Conservation (phyloP, 1,139 yeast species). For the Lodderomyces parapsilosis region DNA sequence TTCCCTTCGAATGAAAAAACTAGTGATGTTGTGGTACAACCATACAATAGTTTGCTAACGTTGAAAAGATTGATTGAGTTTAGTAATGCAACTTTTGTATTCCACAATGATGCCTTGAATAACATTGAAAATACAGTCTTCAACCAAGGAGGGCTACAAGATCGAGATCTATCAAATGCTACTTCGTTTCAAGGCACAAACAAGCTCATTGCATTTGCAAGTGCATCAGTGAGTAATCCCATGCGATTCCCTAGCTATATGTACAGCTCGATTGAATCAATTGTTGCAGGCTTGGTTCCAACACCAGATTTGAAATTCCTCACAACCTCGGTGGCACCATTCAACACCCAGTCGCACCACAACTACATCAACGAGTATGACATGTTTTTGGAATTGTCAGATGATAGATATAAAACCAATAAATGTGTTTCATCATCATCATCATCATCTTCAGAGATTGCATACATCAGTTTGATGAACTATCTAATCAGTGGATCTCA, state of each 20-base stretch:
- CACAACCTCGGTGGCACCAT: constrained; percentile 86
- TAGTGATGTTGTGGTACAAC: constrained; percentile 96
- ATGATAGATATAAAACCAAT: constrained; percentile 78
- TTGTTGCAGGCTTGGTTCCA: constrained; percentile 80
- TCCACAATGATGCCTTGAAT: constrained; percentile 85
- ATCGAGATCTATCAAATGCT: constrained; percentile 16
- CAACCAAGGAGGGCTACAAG: constrained; percentile 14
- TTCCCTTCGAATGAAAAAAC: constrained; percentile 77
- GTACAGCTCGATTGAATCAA: constrained; percentile 83
- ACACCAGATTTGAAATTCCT: constrained; percentile 88
- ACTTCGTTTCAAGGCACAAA: constrained; percentile 71
- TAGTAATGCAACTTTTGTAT: constrained; percentile 83
- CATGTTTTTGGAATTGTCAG: constrained; percentile 76
- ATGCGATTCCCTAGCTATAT: constrained; percentile 89
- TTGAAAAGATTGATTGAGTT: constrained; percentile 76
- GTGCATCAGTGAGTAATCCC: constrained; percentile 84
- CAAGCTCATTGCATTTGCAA: constrained; percentile 79
- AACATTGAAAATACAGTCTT: constrained; percentile 57
- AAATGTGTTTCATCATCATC: constrained; percentile 26
- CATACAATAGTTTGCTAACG: constrained; percentile 85
- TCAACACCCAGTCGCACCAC: constrained; percentile 43
- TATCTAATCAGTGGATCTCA: constrained; percentile 62
- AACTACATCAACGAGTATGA: constrained; percentile 81
- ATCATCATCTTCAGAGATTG: constrained; percentile 8
- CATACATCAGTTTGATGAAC: constrained; percentile 72